Base-by-base conservation (phyloP, 2,329 filamentous ascomycete genomes). In the Colletotrichum salicis region DNA sequence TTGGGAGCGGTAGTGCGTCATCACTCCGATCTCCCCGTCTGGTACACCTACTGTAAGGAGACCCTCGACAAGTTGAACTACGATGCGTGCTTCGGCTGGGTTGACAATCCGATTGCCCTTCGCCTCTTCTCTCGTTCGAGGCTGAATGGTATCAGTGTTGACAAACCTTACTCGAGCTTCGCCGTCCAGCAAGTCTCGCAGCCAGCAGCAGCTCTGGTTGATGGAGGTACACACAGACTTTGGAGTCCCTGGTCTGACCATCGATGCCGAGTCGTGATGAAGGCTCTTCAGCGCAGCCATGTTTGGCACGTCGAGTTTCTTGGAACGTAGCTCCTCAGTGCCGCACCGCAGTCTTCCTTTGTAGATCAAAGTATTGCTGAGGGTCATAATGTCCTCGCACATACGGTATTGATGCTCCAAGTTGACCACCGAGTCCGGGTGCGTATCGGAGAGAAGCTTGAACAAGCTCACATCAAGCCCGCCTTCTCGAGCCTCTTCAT, bases 381-480 rank as follows among this genome's bases (percentile, higher is more conserved):
- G 88, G 2, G 92, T 88, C 96, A 98, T 98, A 72, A 99, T 93
- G 73, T 99, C 96, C 76, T 96, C 93, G 77, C 94, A 97, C 96
- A 99, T 99, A 73, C 96, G 94, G 79, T 99, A 99, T 80, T 99
- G 96, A 78, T 98, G 95, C 77, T 96, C 95, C 1, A 99, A 88
- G 74, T 93, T 97, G 73, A 97, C 94, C 2, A 99, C 95, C 1
- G 95, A 95, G 58, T 90, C 86, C 0, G 96, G 95, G 74, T 98
- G 95, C 0, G 89, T 88, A 77, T 98, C 96, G 1, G 95, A 98
- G 13, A 99, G 88, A 4, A 96, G 87, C 80, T 97, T 97, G 87
- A 99, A 99, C 63, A 99, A 86, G 79, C 94, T 97, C 57, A 98
- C 89, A 80, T 99, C 96, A 5, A 99, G 86, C 1, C 96, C 96